phyloP scores from a whole-genome alignment of 176 grass and related monocot species.

The Poa annua region DNA sequence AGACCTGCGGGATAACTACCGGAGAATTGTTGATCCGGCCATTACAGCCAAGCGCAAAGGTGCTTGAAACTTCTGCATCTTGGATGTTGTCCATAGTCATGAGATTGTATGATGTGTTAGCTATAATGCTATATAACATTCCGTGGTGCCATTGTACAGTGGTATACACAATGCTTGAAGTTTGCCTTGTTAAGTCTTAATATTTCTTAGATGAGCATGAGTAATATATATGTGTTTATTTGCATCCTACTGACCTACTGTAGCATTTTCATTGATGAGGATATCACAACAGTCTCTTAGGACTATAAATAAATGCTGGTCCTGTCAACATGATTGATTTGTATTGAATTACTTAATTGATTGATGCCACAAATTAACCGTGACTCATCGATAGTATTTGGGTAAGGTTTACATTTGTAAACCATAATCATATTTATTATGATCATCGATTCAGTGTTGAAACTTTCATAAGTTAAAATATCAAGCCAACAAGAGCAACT shows the following conservation, averaged over 20 bases:
- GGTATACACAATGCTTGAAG: constrained; percentile 1
- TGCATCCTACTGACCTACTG: background rate
- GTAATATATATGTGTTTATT: constrained; percentile 3
- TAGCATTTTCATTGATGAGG: background rate
- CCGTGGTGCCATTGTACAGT: background rate
- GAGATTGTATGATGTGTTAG: background rate
- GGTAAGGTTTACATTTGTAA: background rate
- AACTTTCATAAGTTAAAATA: background rate
- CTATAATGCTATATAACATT: background rate
- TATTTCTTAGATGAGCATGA: constrained; percentile 7
- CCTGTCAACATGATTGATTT: background rate
- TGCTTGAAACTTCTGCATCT: constrained; percentile 32
- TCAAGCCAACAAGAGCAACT: constrained; percentile 4
- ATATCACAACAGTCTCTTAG: background rate
- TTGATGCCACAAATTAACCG: background rate
- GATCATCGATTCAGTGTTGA: background rate
- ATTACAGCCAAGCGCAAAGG: constrained; percentile 70
- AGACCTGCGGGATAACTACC: constrained; percentile 91
- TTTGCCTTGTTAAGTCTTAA: constrained; percentile 11
- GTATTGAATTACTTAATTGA: background rate
- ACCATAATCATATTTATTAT: background rate
- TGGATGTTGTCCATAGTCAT: background rate
- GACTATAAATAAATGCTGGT: constrained; percentile 12
- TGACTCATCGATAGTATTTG: background rate
- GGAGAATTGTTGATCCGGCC: constrained; percentile 76